Evolutionary conservation across 2,329 filamentous ascomycete species (phyloP).

Genomic region (Verticillium dahliae): DNA sequence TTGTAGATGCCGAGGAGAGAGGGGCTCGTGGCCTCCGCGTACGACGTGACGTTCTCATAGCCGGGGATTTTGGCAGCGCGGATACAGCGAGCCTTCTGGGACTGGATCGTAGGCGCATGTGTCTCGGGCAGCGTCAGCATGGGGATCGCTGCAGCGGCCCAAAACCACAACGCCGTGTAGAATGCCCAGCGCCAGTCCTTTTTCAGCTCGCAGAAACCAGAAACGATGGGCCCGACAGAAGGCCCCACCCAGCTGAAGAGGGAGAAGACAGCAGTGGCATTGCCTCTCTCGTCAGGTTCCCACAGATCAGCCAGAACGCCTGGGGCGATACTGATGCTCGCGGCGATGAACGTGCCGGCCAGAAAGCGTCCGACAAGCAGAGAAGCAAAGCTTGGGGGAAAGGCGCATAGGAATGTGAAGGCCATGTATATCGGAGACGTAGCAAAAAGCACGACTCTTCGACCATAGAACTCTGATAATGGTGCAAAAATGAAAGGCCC

Average conservation of each 20-base stretch:
- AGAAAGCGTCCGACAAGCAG: slow-evolving; percentile 49
- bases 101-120: slow-evolving; percentile 40
- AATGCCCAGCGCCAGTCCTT: slow-evolving; percentile 49
- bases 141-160: slow-evolving; percentile 27
- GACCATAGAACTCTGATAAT: slow-evolving; percentile 49
- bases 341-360: slow-evolving; percentile 47
- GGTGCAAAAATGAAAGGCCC: slow-evolving; percentile 54
- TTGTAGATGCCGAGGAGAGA: slow-evolving; percentile 38
- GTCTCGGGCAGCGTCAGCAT: slow-evolving; percentile 57
- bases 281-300: slow-evolving; percentile 43
- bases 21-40: slow-evolving; percentile 35
- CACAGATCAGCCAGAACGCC: slow-evolving; percentile 49
- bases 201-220: slow-evolving; percentile 50
- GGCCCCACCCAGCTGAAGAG: slow-evolving; percentile 49
- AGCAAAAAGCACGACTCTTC: slow-evolving; percentile 45
- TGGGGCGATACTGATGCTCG: slow-evolving; percentile 39
- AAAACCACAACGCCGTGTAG: slow-evolving; percentile 39
- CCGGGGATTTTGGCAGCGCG: slow-evolving; percentile 39
- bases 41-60: slow-evolving; percentile 44
- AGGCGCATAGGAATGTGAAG: slow-evolving; percentile 48
- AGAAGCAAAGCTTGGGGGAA: slow-evolving; percentile 44
- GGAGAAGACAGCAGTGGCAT: slow-evolving; percentile 46
- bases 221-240: slow-evolving; percentile 45
- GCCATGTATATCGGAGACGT: slow-evolving; percentile 40
- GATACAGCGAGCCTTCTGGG: slow-evolving; percentile 46